A percentile compares a stretch with the other conserved stretches of the same genome.
Evolutionary conservation across 2,329 filamentous ascomycete genomes (phyloP).

Genomic region (Colletotrichum scovillei): DNA sequence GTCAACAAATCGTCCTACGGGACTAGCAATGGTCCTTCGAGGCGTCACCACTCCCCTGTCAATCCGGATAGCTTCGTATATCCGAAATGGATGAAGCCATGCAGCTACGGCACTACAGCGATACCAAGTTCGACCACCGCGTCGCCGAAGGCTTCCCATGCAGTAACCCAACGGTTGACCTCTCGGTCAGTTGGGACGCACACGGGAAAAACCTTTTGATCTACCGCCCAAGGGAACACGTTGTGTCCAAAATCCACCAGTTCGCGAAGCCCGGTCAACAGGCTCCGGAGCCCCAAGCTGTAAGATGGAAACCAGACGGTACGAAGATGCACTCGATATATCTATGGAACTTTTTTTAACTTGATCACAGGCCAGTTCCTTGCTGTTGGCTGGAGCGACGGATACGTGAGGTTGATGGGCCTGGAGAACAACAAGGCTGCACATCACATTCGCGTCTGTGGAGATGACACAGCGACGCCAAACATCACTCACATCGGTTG

Average conservation of each 20-base stretch:
- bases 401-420: slow-evolving; percentile 79
- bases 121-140: slow-evolving; percentile 67
- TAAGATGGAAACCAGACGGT: slow-evolving; percentile 79
- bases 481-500: slow-evolving; percentile 66
- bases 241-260: slow-evolving; percentile 64
- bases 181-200: slow-evolving; percentile 78
- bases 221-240: slow-evolving; percentile 81
- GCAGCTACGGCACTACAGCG: slow-evolving; percentile 62
- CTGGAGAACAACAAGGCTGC: slow-evolving; percentile 85
- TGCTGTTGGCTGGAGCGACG: slow-evolving; percentile 87
- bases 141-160: slow-evolving; percentile 70
- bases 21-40: slow-evolving; percentile 21
- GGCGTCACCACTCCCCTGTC: not conserved
- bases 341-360: not conserved
- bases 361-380: slow-evolving; percentile 75
- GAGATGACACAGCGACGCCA: slow-evolving; percentile 46
- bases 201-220: slow-evolving; percentile 77
- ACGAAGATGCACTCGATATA: slow-evolving; percentile 39
- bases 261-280: slow-evolving; percentile 52
- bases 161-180: slow-evolving; percentile 87
- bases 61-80: slow-evolving; percentile 30
- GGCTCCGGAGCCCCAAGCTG: slow-evolving; percentile 55
- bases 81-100: slow-evolving; percentile 40
- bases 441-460: slow-evolving; percentile 73
- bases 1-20: not conserved